These are phyloP conservation scores for Sporodiniella umbellata DNA, from an alignment of 371 early-diverging fungal species.

Conservation along the genomic window DNA sequence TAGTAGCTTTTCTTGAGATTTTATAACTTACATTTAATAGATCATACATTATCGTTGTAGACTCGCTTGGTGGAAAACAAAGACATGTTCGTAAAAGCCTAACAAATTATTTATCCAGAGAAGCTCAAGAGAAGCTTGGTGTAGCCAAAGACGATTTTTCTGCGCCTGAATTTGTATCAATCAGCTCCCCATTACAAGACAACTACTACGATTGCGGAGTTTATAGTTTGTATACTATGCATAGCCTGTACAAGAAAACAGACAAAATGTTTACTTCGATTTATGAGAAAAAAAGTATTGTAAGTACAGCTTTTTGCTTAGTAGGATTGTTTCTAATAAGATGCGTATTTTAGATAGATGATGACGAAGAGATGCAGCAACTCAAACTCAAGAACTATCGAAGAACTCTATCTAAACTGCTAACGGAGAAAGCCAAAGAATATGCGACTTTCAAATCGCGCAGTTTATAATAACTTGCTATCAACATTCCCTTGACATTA, in stretches of 20 bases:
- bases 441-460: too few relatives aligned
- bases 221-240: slow-evolving; percentile 14
- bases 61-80: slow-evolving; percentile 7
- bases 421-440: too few relatives aligned
- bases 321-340: too few relatives aligned
- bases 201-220: slow-evolving; percentile 23
- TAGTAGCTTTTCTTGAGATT: not conserved
- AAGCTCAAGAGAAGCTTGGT: slow-evolving; percentile 7
- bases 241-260: slow-evolving; percentile 4
- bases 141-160: slow-evolving; percentile 4
- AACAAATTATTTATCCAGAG: slow-evolving; percentile 7
- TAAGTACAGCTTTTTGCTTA: not conserved
- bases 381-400: too few relatives aligned
- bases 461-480: too few relatives aligned
- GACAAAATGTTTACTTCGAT: not conserved
- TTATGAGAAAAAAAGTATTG: not conserved
- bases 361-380: too few relatives aligned
- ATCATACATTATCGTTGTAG: slow-evolving; percentile 12
- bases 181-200: slow-evolving; percentile 11
- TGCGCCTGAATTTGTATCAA: slow-evolving; percentile 1
- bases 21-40: slow-evolving; percentile 6
- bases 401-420: too few relatives aligned
- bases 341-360: too few relatives aligned
- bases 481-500: too few relatives aligned
- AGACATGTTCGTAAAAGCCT: not conserved